Evolutionary conservation across 106 monocot species (phyloP).

Genomic region (Agapanthus africanus): DNA sequence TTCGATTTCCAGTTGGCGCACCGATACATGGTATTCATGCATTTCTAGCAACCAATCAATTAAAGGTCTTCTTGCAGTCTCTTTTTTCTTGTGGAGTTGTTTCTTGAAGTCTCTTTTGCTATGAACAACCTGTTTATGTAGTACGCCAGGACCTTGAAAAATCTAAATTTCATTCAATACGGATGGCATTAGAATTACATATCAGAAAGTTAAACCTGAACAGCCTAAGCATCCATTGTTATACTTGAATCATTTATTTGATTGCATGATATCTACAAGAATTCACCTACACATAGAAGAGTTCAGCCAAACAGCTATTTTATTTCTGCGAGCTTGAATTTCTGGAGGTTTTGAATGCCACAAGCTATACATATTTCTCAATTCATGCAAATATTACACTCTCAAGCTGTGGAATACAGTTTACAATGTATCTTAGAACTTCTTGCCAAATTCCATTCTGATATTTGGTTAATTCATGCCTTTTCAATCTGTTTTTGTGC

Average conservation of each 20-base stretch:
- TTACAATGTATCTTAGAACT: neutral
- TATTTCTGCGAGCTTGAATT: too few relatives aligned
- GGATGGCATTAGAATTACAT: neutral
- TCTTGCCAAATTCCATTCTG: too few relatives aligned
- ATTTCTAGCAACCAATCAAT: conserved; percentile 85
- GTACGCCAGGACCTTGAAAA: too few relatives aligned
- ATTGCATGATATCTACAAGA: neutral
- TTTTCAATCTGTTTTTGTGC: too few relatives aligned
- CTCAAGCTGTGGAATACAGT: neutral
- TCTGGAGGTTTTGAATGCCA: too few relatives aligned
- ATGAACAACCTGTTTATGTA: too few relatives aligned
- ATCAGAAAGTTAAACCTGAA: neutral
- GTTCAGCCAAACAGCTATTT: too few relatives aligned
- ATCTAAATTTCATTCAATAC: too few relatives aligned
- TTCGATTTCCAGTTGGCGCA: conserved; percentile 84
- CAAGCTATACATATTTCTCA: neutral
- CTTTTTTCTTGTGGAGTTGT: neutral
- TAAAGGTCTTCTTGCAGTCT: conserved; percentile 30
- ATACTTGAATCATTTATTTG: neutral
- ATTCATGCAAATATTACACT: neutral
- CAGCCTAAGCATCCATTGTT: neutral
- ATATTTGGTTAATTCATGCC: too few relatives aligned
- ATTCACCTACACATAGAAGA: neutral
- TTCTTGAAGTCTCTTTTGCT: too few relatives aligned
- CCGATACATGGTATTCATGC: conserved; percentile 93